These are phyloP conservation scores for Colletotrichum sp. DNA, from an alignment of 2,329 filamentous ascomycete genomes.

Conservation along the genomic window DNA sequence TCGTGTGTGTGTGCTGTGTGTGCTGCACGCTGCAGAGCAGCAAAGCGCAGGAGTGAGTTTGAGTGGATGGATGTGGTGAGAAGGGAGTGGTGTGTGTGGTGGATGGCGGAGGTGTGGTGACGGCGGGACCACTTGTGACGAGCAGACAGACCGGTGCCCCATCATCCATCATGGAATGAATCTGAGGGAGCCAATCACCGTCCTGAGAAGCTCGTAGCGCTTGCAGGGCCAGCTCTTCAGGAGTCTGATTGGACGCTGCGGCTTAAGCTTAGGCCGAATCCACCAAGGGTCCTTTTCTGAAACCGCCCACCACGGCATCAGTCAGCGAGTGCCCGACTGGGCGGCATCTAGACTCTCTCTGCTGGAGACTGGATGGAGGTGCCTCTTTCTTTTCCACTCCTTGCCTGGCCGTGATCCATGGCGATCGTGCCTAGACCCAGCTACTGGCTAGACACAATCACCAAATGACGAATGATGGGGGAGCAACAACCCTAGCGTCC, in stretches of 20 bases:
- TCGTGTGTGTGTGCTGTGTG: background rate
- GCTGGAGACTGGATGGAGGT: background rate
- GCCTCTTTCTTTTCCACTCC: background rate
- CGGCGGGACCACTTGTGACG: background rate
- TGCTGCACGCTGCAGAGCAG: background rate
- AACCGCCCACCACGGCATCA: constrained; percentile 21
- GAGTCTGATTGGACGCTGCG: constrained; percentile 37
- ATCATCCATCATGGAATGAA: background rate
- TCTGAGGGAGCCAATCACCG: constrained; percentile 31
- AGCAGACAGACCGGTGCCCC: background rate
- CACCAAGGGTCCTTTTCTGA: constrained; percentile 31
- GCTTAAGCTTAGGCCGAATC: constrained; percentile 37
- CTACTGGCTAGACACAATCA: constrained; percentile 6
- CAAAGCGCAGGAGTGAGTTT: background rate
- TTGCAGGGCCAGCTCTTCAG: constrained; percentile 30
- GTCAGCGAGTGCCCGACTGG: constrained; percentile 9
- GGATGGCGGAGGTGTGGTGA: background rate
- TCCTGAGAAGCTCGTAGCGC: constrained; percentile 27
- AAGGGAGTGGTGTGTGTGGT: background rate
- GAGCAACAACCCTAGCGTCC: background rate
- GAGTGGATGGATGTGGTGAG: background rate
- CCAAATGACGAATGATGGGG: constrained; percentile 4
- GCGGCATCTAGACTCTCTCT: background rate
- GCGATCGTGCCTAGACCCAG: background rate
- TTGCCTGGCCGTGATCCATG: background rate